Evolutionary conservation across 768 basidiomycete genomes (phyloP), one percentile per base, ranked within the genome.

Genomic region (Panellus pusillus): DNA sequence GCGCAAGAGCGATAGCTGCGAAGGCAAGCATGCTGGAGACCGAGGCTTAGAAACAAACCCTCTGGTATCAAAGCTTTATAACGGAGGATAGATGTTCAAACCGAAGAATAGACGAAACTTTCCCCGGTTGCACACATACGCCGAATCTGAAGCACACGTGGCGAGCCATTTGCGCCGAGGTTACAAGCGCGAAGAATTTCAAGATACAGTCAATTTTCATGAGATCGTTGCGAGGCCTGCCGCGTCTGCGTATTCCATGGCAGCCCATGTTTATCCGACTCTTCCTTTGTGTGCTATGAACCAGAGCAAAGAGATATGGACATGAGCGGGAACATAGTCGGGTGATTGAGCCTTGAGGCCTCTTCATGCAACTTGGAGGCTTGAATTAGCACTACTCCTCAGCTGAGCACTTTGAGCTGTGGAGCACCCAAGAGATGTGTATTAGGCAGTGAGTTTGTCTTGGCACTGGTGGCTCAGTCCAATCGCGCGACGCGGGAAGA

Each of bases 101-200:
- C 54, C 58, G 58, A 60, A 49, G 54, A 55, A 52, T 46, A 49
- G 38, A 55, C 58, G 58, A 60, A 15, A 41, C 54, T 51, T 59
- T 45, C 11, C 50, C 58, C 42, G 32, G 32, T 35, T 35, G 32
- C 32, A 9, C 2, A 35, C 8, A 35, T 3, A 35, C 32, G 32
- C 32, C 32, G 32, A 35, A 14, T 35, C 8, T 35, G 32, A 9
- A 13, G 31, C 27, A 37, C 9, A n/a, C 9, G 11, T 47, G 28
- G 8, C 19, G 43, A 47, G 20, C 29, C 24, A 24, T 2, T 24
- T 24, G 24, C 24, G 24, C 24, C 24, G 32, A 35, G 32, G 32
- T 35, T 35, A 35, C 11, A 35, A 35, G 11, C 3, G 32, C 14
- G 14, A 14, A 35, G 32, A 35, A 35, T 24, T 24, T 24, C 24